These are phyloP conservation scores for Solanum gandarillasii DNA, from an alignment of 257 asterid species.

Conservation along the genomic window DNA sequence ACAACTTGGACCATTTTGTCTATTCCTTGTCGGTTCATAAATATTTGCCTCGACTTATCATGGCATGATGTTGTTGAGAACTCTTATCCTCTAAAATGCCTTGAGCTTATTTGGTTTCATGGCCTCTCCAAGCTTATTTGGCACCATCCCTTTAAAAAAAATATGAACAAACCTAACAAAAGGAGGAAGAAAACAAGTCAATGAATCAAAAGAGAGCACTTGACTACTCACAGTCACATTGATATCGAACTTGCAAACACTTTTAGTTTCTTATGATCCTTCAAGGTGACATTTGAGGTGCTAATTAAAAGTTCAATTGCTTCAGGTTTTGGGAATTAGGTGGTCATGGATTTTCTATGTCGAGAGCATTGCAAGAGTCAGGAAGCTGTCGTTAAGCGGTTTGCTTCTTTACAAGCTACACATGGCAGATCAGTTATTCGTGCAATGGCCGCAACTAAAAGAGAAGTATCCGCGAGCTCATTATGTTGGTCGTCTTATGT, in stretches of 20 bases:
- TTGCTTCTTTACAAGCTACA: conserved; percentile 66
- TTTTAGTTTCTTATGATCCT: not conserved
- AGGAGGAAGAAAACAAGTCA: not conserved
- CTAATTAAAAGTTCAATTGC: not conserved
- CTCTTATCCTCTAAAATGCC: not conserved
- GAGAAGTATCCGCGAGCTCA: conserved; percentile 65
- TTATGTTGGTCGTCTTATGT: conserved; percentile 85
- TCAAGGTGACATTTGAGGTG: not conserved
- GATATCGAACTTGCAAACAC: not conserved
- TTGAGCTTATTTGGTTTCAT: not conserved
- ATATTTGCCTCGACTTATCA: not conserved
- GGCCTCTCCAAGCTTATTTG: not conserved
- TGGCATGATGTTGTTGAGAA: not conserved
- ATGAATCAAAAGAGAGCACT: not conserved
- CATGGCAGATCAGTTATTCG: conserved; percentile 82
- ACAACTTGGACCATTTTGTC: not conserved
- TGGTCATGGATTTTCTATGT: conserved; percentile 87
- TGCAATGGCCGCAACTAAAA: conserved; percentile 90
- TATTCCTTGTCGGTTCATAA: not conserved
- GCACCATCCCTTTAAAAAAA: not conserved
- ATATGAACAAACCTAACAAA: not conserved
- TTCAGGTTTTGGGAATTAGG: conserved; percentile 60
- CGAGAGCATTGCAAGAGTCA: conserved; percentile 95
- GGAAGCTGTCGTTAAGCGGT: conserved; percentile 77
- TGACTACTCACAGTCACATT: not conserved